Base-by-base conservation (phyloP, 2,329 filamentous ascomycete genomes). In the Tolypocladium guangdongense region DNA sequence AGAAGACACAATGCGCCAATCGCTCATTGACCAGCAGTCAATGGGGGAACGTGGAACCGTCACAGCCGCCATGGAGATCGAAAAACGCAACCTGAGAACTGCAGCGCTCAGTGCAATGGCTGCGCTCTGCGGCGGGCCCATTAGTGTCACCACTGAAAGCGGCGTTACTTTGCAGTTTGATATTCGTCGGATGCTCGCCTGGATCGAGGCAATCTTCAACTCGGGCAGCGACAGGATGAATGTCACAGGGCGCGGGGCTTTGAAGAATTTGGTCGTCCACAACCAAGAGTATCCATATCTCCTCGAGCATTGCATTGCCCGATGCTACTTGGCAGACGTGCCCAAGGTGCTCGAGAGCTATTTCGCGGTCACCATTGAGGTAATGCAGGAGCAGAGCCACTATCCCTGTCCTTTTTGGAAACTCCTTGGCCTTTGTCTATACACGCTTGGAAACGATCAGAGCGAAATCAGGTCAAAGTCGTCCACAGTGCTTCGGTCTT, bases 41-140 rank as follows among this genome's bases (percentile, higher is more conserved):
- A 70, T 85, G 20, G 83, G 84, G 14, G 90, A 91, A 64, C 81
- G 88, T 59, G 84, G 86, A 5, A 90, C 85, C 24, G 80, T 88
- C 39, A 92, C 88, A 24, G 91, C 91, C 30, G 88, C 90, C 1
- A 93, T 96, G 80, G 93, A 97, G 66, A 97, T 96, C 59, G 92
- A 99, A 70, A 97, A 96, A 73, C 84, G 88, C 57, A 95, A 96
- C 64, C 78, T 99, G 38, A 82, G 90, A 54, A 93, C 87, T 24
- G 90, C 93, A 33, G 92, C 93, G 1, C 76, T 99, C 45, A 96
- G 91, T 67, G 87, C 95, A 30, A 97, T 99, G 93, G 91, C 93
- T 45, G 84, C 90, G 3, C 78, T 99, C 7, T 99, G 93, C 66
- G 90, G 83, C 62, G 82, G 87, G 0, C 90, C 92, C 4, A 84